Evolutionary conservation across 2,329 filamentous ascomycete species (phyloP), one percentile per base, ranked within the genome.

Genomic region (Aureobasidium sp.): DNA sequence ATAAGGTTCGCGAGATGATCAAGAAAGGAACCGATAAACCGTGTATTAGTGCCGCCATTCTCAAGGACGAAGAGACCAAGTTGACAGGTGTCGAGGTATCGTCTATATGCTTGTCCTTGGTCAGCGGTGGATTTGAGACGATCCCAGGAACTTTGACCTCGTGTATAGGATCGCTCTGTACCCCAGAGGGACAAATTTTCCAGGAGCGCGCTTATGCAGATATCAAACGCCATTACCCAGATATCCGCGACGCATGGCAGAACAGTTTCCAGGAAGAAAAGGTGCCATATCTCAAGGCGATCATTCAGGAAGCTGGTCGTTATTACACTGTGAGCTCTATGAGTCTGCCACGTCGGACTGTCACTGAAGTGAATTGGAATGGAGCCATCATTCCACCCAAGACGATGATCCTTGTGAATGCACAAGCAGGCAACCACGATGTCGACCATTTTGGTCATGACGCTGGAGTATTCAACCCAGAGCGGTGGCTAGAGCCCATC

Each of bases 391-490:
- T 79, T 38, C 76, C 76, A 0, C 66, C 71, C 2, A 74, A 75
- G 54, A 79, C 75, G 0, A 79, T 79, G 74, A 70, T 79, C 1
- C 64, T 79, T 50, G 75, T 79, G 59, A 79, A 79, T 58, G 74
- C 76, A 1, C 76, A 79, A 59, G 77, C 77, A 19, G 76, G 70
- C 0, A 79, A 79, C 57, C 77, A 79, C 52, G 75, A 78, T 55
- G 59, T 69, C 17, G 71, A 74, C 53, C 74, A 78, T 57, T 79
- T 75, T 57, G 76, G 76, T 10, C 64, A 68, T 1, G 63, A 71
- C 14, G 76, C 71, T 4, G 63, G 60, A 3, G 68, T 58, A 1
- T 79, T 79, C 64, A 67, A 78, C 58, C 76, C 75, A 0, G 71
- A 76, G 57, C 68, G 74, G 42, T 78, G 74, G 74, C 69, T 78